phyloP scores from a whole-genome alignment of 2,329 filamentous ascomycete genomes.

The Purpureocillium lavendulum region DNA sequence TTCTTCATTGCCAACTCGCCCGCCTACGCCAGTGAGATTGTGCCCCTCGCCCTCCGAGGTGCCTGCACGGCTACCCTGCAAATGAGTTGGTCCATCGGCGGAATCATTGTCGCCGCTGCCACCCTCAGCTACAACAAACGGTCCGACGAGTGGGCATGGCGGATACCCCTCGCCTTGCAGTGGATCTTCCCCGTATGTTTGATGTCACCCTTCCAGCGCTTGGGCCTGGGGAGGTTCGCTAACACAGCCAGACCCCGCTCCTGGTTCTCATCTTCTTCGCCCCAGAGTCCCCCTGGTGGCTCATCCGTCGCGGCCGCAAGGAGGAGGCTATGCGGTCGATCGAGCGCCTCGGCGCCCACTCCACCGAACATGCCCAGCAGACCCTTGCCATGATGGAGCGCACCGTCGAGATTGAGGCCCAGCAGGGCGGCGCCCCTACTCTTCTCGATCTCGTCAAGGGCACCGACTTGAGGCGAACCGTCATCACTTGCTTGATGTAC shows the following conservation, averaged over 20 bases:
- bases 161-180: slow-evolving; percentile 46
- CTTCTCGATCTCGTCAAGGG: slow-evolving; percentile 45
- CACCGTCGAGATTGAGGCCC: slow-evolving; percentile 42
- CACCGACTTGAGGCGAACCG: slow-evolving; percentile 43
- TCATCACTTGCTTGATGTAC: slow-evolving; percentile 49
- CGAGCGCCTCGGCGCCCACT: slow-evolving; percentile 32
- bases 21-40: slow-evolving; percentile 52
- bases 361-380: slow-evolving; percentile 17
- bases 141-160: slow-evolving; percentile 13
- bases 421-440: slow-evolving; percentile 28
- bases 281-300: slow-evolving; percentile 46
- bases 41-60: slow-evolving; percentile 47
- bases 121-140: slow-evolving; percentile 41
- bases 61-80: slow-evolving; percentile 51
- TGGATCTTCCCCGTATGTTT: slow-evolving; percentile 48
- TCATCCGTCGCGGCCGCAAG: slow-evolving; percentile 37
- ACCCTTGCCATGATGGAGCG: slow-evolving; percentile 49
- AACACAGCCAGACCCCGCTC: slow-evolving; percentile 40
- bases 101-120: slow-evolving; percentile 48
- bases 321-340: slow-evolving; percentile 34
- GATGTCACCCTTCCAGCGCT: too few species aligned
- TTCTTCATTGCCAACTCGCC: slow-evolving; percentile 56
- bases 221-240: too few species aligned
- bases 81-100: slow-evolving; percentile 56
- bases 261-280: slow-evolving; percentile 41